A percentile compares a stretch with the other conserved stretches of the same genome.
phyloP scores from a whole-genome alignment of 2,329 filamentous ascomycete genomes.

The Incumbomyces lentus region DNA sequence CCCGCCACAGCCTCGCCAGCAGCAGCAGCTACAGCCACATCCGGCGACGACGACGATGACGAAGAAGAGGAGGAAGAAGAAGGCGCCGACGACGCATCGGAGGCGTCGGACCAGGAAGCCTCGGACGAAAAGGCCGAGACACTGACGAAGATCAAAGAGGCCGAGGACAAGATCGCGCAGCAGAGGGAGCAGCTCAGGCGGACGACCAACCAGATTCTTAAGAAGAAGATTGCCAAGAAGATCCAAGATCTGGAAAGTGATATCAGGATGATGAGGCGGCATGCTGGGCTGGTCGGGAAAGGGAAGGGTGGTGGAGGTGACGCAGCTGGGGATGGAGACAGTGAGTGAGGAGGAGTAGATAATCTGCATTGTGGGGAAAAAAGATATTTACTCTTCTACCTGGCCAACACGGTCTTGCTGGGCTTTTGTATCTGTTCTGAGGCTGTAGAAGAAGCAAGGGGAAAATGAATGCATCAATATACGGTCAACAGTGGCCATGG shows the following conservation, averaged over 20 bases:
- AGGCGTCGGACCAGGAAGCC: slow-evolving; percentile 24
- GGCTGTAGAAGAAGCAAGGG: no score
- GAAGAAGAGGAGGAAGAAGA: slow-evolving; percentile 28
- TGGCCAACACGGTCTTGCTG: no score
- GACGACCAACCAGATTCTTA: slow-evolving; percentile 15
- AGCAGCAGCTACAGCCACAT: slow-evolving; percentile 20
- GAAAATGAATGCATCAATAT: no score
- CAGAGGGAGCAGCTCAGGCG: slow-evolving; percentile 32
- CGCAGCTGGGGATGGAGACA: background rate
- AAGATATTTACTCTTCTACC: background rate
- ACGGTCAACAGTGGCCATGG: no score
- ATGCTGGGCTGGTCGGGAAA: slow-evolving; percentile 14
- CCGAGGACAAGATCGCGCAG: slow-evolving; percentile 35
- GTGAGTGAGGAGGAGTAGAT: background rate
- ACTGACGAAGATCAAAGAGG: slow-evolving; percentile 29
- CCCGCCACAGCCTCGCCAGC: slow-evolving; percentile 18
- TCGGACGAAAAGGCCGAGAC: slow-evolving; percentile 21
- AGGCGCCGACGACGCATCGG: slow-evolving; percentile 26
- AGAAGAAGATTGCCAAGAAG: slow-evolving; percentile 35
- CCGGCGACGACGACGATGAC: slow-evolving; percentile 24
- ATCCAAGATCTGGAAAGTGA: slow-evolving; percentile 23
- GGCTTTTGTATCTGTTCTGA: no score
- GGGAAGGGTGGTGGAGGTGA: slow-evolving; percentile 18
- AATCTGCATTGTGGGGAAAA: background rate
- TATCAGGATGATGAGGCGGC: slow-evolving; percentile 18